Conservation (phyloP, 2,329 filamentous ascomycete genomes). For the Pestalotiopsis fici region DNA sequence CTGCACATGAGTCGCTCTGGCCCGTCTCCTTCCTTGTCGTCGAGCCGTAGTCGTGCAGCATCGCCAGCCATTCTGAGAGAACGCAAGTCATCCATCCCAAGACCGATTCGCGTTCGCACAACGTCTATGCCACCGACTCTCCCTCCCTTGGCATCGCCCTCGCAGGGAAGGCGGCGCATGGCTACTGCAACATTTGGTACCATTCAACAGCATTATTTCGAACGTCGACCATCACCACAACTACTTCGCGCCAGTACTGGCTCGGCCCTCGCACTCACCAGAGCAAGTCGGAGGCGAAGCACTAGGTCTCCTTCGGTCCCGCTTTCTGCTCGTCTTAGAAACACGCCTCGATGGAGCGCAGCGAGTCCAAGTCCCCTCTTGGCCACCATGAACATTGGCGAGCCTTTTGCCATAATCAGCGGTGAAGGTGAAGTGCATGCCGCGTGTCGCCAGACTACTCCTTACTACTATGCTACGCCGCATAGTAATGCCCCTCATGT, state of each 20-base stretch:
- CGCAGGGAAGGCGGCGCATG: constrained; percentile 44
- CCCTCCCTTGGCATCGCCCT: constrained; percentile 39
- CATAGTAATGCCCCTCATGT: constrained; percentile 61
- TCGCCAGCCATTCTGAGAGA: constrained; percentile 40
- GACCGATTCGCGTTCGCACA: constrained; percentile 52
- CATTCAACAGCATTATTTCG: constrained; percentile 27
- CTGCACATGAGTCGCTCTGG: constrained; percentile 26
- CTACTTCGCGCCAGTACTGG: constrained; percentile 29
- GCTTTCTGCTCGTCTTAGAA: constrained; percentile 28
- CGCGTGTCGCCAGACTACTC: constrained; percentile 40
- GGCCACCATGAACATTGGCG: constrained; percentile 25
- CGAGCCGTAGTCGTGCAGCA: constrained; percentile 34
- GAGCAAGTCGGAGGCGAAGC: constrained; percentile 48
- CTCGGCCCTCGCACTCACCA: constrained; percentile 24
- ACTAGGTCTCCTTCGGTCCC: constrained; percentile 58
- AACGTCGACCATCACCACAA: constrained; percentile 40
- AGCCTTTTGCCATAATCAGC: constrained; percentile 23
- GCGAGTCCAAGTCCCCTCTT: constrained; percentile 42
- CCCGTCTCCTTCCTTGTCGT: constrained; percentile 36
- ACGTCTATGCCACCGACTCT: constrained; percentile 50
- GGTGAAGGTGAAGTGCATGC: constrained; percentile 25
- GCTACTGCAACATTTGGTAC: constrained; percentile 38
- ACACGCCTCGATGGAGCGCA: constrained; percentile 57
- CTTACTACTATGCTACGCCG: constrained; percentile 77
- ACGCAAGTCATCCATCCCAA: constrained; percentile 36